A percentile compares a stretch with the other conserved stretches of the same genome.
Evolutionary conservation across 352 stramenopile genomes (phyloP).

Genomic region (Pythium folliculosum): DNA sequence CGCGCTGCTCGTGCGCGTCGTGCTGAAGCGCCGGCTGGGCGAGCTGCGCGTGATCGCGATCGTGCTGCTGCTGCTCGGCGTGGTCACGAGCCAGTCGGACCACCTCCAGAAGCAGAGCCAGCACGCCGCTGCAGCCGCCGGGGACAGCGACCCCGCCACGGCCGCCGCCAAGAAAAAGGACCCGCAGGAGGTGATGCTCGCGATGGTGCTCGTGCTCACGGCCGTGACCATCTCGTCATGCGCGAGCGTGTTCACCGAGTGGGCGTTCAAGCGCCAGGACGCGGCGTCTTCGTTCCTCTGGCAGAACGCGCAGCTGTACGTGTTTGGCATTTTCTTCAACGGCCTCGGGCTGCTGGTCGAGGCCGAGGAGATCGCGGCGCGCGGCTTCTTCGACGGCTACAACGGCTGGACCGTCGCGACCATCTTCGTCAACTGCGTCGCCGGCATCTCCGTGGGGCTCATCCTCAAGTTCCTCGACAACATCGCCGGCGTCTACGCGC

Average conservation of each 20-base stretch:
- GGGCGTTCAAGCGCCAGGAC: conserved; percentile 78
- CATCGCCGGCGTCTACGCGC: conserved; percentile 85
- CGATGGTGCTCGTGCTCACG: conserved; percentile 68
- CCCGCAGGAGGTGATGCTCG: conserved; percentile 40
- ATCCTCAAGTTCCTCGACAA: conserved; percentile 91
- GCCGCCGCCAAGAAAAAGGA: neutral
- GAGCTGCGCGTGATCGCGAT: conserved; percentile 80
- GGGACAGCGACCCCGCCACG: neutral
- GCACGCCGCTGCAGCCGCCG: conserved; percentile 7
- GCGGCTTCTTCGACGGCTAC: conserved; percentile 82
- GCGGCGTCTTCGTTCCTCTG: conserved; percentile 70
- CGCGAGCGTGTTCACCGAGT: conserved; percentile 85
- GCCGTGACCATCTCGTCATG: conserved; percentile 80
- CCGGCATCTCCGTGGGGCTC: conserved; percentile 73
- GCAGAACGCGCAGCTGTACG: conserved; percentile 85
- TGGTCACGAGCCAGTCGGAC: conserved; percentile 81
- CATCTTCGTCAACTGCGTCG: conserved; percentile 73
- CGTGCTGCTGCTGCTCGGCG: conserved; percentile 69
- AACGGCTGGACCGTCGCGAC: conserved; percentile 79
- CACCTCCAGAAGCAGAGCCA: conserved; percentile 43
- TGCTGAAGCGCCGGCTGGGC: conserved; percentile 71
- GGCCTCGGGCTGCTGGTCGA: conserved; percentile 58
- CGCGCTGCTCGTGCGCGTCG: conserved; percentile 80
- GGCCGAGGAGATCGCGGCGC: conserved; percentile 35
- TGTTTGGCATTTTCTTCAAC: conserved; percentile 86